These are phyloP conservation scores for Hemileia vastatrix DNA, from an alignment of 1,284 basidiomycete species.

Conservation along the genomic window DNA sequence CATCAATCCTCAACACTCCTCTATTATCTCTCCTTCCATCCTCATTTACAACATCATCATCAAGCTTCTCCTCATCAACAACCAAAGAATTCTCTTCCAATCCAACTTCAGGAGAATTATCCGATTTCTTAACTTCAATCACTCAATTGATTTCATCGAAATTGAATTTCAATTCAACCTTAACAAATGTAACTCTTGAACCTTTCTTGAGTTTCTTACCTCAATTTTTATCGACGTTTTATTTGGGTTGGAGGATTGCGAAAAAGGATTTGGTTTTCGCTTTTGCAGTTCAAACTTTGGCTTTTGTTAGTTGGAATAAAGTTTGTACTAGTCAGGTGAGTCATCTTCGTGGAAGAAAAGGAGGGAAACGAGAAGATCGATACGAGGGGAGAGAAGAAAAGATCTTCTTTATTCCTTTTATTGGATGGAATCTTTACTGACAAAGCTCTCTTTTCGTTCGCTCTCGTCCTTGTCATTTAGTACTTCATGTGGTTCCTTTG, in stretches of 20 bases:
- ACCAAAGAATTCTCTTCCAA: slow-evolving; percentile 30
- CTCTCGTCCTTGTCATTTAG: slow-evolving; percentile 48
- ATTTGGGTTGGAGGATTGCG: slow-evolving; percentile 58
- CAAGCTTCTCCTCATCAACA: neutral
- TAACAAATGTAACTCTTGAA: neutral
- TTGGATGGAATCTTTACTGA: neutral
- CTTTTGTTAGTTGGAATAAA: slow-evolving; percentile 93
- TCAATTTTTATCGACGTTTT: slow-evolving; percentile 60
- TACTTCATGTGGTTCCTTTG: slow-evolving; percentile 98
- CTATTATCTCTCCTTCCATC: slow-evolving; percentile 24
- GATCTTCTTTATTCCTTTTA: neutral
- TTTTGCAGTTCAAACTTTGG: slow-evolving; percentile 82
- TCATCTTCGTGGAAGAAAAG: slow-evolving; percentile 23
- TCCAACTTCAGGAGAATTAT: slow-evolving; percentile 32
- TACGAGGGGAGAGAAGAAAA: neutral
- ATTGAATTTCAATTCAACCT: neutral
- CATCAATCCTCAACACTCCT: neutral
- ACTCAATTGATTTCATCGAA: slow-evolving; percentile 28
- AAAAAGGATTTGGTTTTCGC: slow-evolving; percentile 60
- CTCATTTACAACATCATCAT: slow-evolving; percentile 45
- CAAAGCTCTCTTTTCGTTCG: neutral
- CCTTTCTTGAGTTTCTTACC: slow-evolving; percentile 49
- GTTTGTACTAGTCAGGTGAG: slow-evolving; percentile 91
- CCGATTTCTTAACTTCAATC: slow-evolving; percentile 48
- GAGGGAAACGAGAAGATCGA: neutral